These are phyloP conservation scores for Voacanga thouarsii DNA, from an alignment of 257 asterid species.

Conservation along the genomic window DNA sequence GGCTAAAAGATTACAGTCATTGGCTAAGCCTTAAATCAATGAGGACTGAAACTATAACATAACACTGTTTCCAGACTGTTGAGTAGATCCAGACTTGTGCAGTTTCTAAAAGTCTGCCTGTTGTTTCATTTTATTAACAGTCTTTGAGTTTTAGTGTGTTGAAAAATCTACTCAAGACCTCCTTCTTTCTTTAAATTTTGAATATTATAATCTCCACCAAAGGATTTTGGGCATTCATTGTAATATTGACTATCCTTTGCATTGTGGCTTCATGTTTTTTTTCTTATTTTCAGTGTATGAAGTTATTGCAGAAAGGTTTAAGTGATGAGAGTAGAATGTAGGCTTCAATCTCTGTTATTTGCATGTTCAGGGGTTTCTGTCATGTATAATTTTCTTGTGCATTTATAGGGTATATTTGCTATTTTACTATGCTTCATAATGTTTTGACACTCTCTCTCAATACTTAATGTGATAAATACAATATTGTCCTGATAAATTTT, in stretches of 20 bases:
- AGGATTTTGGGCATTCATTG: neutral
- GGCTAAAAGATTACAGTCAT: neutral
- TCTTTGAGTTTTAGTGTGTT: neutral
- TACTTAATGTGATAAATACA: neutral
- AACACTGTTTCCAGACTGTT: neutral
- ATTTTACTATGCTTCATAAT: neutral
- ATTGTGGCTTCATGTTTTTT: neutral
- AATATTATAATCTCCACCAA: neutral
- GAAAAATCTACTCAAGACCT: neutral
- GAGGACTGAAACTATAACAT: neutral
- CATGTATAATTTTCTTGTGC: neutral
- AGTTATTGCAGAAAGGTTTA: neutral
- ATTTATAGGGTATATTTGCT: neutral
- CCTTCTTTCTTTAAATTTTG: neutral
- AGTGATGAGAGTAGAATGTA: neutral
- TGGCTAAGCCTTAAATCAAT: neutral
- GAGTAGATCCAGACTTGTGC: neutral
- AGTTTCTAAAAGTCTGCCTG: neutral
- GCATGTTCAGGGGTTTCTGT: neutral
- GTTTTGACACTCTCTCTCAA: neutral
- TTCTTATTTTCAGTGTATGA: neutral
- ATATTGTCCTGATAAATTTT: neutral
- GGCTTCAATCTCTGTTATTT: neutral
- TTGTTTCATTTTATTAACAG: neutral
- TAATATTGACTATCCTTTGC: neutral